These are phyloP conservation scores for Cercospora berteroae DNA, from an alignment of 2,329 filamentous ascomycete species.

Conservation along the genomic window DNA sequence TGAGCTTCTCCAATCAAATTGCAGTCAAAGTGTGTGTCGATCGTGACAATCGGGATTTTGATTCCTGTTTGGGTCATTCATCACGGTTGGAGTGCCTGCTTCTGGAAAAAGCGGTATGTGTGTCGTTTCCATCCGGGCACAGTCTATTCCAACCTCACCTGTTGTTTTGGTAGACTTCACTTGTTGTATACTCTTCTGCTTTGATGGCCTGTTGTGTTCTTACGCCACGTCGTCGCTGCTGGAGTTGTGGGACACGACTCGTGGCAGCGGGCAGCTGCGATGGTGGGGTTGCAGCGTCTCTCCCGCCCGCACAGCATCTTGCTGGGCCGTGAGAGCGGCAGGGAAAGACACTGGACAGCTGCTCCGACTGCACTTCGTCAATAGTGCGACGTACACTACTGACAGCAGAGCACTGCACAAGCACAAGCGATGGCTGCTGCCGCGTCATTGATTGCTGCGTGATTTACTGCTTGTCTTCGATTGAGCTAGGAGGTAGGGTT, in stretches of 20 bases:
- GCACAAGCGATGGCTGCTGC: neutral
- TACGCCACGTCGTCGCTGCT: neutral
- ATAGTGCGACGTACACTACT: neutral
- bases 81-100: slow-evolving; percentile 2
- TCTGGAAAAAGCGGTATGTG: neutral
- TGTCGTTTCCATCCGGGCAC: neutral
- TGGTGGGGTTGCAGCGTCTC: neutral
- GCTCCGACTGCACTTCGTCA: neutral
- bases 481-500: neutral
- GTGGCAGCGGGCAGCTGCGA: neutral
- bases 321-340: neutral
- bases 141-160: slow-evolving; percentile 16
- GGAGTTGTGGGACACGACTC: neutral
- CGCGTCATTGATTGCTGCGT: neutral
- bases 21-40: neutral
- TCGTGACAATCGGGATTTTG: neutral
- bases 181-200: neutral
- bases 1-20: neutral
- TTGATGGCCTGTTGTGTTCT: neutral
- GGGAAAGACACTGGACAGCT: neutral
- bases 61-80: slow-evolving; percentile 8
- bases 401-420: neutral
- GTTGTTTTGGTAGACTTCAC: neutral
- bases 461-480: neutral
- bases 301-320: neutral